Percentiles rank a stretch among this genome's conserved stretches.
Conservation (phyloP, 345 rosid species). For the Rhizophora mangle region DNA sequence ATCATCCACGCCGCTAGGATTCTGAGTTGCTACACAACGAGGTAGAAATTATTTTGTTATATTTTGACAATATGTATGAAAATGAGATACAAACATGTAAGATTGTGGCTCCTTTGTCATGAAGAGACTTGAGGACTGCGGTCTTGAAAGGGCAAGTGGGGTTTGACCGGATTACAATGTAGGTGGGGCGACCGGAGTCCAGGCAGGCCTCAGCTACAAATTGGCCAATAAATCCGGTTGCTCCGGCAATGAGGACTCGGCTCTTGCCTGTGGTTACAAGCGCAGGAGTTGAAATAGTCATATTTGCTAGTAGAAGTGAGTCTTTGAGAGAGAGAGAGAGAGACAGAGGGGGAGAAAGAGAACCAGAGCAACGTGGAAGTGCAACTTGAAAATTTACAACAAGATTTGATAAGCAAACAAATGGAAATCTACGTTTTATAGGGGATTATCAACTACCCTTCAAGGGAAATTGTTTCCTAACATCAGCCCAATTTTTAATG, state of each 20-base stretch:
- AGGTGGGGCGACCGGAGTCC: constrained; percentile 48
- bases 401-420: background rate
- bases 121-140: constrained; percentile 30
- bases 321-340: background rate
- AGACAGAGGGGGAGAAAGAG: background rate
- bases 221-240: constrained; percentile 62
- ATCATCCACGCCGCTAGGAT: no score
- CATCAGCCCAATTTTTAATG: no score
- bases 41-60: no score
- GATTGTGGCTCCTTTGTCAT: constrained; percentile 47
- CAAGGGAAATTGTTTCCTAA: background rate
- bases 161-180: constrained; percentile 42
- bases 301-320: background rate
- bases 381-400: no score
- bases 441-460: background rate
- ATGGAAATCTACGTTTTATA: background rate
- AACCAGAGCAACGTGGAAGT: background rate
- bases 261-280: constrained; percentile 15
- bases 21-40: no score
- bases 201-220: constrained; percentile 56
- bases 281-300: constrained; percentile 24
- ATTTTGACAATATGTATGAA: no score
- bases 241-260: constrained; percentile 54
- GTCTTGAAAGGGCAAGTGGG: constrained; percentile 23
- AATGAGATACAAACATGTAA: constrained; percentile 25